Evolutionary conservation across 2,329 filamentous ascomycete species (phyloP).

Genomic region (Pochonia chlamydosporia): DNA sequence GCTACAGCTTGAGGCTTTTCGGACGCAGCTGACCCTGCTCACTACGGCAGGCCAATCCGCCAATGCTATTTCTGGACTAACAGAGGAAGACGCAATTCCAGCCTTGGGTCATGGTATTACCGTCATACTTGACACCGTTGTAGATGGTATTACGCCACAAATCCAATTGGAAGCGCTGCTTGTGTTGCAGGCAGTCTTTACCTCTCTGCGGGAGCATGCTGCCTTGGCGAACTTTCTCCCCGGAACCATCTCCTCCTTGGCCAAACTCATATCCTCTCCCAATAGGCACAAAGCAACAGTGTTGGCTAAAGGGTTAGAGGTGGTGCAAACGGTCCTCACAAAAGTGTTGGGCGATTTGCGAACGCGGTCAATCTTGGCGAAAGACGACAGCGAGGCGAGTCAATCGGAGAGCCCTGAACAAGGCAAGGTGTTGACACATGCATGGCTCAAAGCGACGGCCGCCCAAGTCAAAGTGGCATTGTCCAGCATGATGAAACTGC

Average conservation of each 20-base stretch:
- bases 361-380: constrained; percentile 39
- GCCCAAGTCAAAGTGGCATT: constrained; percentile 80
- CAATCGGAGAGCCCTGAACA: constrained; percentile 15
- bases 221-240: constrained; percentile 82
- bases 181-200: constrained; percentile 57
- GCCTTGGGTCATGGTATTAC: constrained; percentile 78
- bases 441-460: constrained; percentile 76
- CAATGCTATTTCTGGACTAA: constrained; percentile 42
- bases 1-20: constrained; percentile 64
- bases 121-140: constrained; percentile 69
- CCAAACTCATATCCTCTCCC: constrained; percentile 67
- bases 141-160: constrained; percentile 55
- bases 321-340: constrained; percentile 49
- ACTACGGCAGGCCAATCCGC: constrained; percentile 47
- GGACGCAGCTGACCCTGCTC: constrained; percentile 63
- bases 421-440: constrained; percentile 34
- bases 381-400: constrained; percentile 19
- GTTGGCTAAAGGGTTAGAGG: constrained; percentile 55
- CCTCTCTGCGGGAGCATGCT: constrained; percentile 63
- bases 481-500: constrained; percentile 68
- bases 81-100: constrained; percentile 59
- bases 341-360: constrained; percentile 54
- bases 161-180: constrained; percentile 66
- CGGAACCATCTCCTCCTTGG: constrained; percentile 76
- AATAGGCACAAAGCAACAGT: constrained; percentile 52